Evolutionary conservation across 257 asterid species (phyloP).

Genomic region (Craterostigma plantagineum): DNA sequence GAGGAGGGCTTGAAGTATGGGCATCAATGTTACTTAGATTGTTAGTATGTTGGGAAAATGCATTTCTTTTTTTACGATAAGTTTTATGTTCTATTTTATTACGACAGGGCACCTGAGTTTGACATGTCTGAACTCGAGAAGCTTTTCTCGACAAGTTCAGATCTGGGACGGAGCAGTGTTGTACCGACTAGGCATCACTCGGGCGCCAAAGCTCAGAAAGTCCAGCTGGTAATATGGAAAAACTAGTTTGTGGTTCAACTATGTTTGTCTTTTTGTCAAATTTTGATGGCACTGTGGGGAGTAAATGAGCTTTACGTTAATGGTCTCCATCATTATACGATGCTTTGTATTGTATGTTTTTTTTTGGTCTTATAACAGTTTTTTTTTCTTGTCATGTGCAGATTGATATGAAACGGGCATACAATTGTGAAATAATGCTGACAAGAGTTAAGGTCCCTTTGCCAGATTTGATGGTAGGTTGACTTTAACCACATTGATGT

Average conservation of each 20-base stretch:
- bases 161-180: slow-evolving; percentile 33
- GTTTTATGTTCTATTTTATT: too few relatives aligned
- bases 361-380: too few relatives aligned
- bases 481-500: neutral
- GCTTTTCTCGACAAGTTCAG: slow-evolving; percentile 90
- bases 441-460: slow-evolving; percentile 99
- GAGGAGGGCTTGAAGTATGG: slow-evolving; percentile 34
- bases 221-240: slow-evolving; percentile 56
- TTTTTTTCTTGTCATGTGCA: slow-evolving; percentile 13
- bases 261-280: too few relatives aligned
- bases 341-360: too few relatives aligned
- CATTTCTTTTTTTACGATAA: neutral
- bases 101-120: slow-evolving; percentile 69
- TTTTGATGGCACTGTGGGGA: too few relatives aligned
- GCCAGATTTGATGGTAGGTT: slow-evolving; percentile 88
- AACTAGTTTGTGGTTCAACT: too few relatives aligned
- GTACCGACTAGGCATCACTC: slow-evolving; percentile 70
- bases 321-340: too few relatives aligned
- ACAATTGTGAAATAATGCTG: slow-evolving; percentile 97
- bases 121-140: slow-evolving; percentile 87
- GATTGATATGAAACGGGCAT: slow-evolving; percentile 95
- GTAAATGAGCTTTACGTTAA: too few relatives aligned
- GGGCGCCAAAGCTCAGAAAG: slow-evolving; percentile 82
- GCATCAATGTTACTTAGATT: slow-evolving; percentile 5
- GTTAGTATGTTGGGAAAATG: neutral